These are phyloP conservation scores for Agrocybe praecox DNA, from an alignment of 768 basidiomycete genomes.

Conservation along the genomic window DNA sequence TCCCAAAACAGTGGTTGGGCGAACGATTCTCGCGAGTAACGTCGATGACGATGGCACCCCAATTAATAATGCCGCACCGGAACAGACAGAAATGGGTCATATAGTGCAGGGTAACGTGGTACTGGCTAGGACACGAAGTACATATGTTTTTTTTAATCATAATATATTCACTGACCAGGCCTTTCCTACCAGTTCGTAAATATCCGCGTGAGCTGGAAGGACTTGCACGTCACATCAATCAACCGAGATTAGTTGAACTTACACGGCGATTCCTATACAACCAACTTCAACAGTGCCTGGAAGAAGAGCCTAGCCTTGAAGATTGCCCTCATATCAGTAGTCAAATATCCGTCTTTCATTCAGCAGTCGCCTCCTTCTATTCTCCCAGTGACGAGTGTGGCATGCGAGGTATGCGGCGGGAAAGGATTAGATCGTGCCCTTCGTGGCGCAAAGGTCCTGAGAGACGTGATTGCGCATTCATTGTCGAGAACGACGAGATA, in stretches of 20 bases:
- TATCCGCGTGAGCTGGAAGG: not conserved
- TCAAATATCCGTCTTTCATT: conserved; percentile 21
- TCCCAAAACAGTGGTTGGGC: no score
- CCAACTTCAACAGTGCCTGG: not conserved
- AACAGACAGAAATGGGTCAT: no score
- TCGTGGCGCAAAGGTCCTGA: conserved; percentile 26
- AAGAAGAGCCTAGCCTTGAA: not conserved
- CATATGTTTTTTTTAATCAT: no score
- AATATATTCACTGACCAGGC: no score
- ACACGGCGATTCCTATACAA: not conserved
- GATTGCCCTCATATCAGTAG: not conserved
- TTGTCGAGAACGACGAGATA: conserved; percentile 5
- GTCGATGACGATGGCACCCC: no score
- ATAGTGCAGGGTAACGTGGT: no score
- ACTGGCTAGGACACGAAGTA: no score
- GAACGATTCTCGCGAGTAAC: no score
- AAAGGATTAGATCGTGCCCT: conserved; percentile 27
- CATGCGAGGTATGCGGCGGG: conserved; percentile 24
- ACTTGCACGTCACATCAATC: not conserved
- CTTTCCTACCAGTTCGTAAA: not conserved
- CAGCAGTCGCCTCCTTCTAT: conserved; percentile 29
- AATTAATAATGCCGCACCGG: no score
- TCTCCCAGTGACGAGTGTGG: conserved; percentile 36
- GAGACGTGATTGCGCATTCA: not conserved
- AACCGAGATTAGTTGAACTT: not conserved